Conservation (phyloP, 441 rosid genomes). For the Pelargonium australe region DNA sequence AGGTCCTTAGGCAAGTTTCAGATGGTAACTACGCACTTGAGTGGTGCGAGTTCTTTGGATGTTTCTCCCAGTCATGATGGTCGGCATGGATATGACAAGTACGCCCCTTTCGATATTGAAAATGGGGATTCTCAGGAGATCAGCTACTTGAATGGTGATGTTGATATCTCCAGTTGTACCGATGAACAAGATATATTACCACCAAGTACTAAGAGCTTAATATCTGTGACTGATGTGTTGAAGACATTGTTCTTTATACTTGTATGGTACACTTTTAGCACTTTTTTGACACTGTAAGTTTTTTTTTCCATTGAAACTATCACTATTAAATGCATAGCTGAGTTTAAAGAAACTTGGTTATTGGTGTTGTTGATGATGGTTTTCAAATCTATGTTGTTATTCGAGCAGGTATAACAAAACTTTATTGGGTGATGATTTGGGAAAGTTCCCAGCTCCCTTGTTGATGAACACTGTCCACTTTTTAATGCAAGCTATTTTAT, state of each 20-base stretch:
- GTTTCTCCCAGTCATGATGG: slow-evolving; percentile 19
- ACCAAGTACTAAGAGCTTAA: slow-evolving; percentile 25
- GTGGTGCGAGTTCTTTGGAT: slow-evolving; percentile 30
- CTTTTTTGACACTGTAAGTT: slow-evolving; percentile 96
- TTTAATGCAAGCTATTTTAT: slow-evolving; percentile 79
- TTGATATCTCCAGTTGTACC: slow-evolving; percentile 28
- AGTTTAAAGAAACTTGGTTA: slow-evolving; percentile 1
- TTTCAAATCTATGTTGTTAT: slow-evolving; percentile 10
- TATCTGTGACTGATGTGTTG: slow-evolving; percentile 68
- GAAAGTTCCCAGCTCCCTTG: slow-evolving; percentile 94
- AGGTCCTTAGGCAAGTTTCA: slow-evolving; percentile 24
- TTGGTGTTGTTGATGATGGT: background rate
- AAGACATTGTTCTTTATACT: slow-evolving; percentile 89
- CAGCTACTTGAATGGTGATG: slow-evolving; percentile 28
- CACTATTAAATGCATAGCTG: background rate
- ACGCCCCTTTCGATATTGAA: slow-evolving; percentile 63
- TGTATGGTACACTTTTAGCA: slow-evolving; percentile 98
- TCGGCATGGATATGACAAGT: slow-evolving; percentile 29
- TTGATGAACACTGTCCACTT: slow-evolving; percentile 94
- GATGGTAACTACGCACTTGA: slow-evolving; percentile 44
- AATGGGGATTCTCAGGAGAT: slow-evolving; percentile 36
- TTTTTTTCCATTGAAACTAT: slow-evolving; percentile 15
- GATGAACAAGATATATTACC: slow-evolving; percentile 27
- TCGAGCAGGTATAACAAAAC: slow-evolving; percentile 84
- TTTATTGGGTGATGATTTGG: slow-evolving; percentile 86